Conservation (phyloP, 352 stramenopile species). For the Thraustochytrium striatum region DNA sequence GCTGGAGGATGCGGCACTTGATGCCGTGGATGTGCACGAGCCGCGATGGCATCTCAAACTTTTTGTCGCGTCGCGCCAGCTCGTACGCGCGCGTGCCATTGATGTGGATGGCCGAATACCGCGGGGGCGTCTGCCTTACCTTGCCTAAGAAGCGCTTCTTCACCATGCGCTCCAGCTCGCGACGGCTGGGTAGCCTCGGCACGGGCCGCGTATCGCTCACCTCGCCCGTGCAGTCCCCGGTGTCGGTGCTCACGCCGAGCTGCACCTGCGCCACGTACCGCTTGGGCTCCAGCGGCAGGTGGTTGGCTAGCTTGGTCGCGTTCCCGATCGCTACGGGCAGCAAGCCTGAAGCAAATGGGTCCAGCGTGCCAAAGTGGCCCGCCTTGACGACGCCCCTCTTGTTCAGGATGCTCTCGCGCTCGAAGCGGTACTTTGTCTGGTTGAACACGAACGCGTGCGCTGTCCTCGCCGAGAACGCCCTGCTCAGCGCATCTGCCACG, state of each 20-base stretch:
- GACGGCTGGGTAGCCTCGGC: not conserved
- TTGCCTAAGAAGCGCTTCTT: constrained; percentile 15
- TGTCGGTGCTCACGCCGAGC: constrained; percentile 19
- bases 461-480: not conserved
- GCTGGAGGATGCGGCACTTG: not conserved
- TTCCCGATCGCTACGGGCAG: not conserved
- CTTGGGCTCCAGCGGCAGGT: constrained; percentile 2
- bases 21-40: not conserved
- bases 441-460: not conserved
- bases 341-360: constrained; percentile 28
- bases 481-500: not conserved
- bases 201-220: not conserved
- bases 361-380: constrained; percentile 30
- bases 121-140: not conserved
- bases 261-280: not conserved
- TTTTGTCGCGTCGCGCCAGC: not conserved
- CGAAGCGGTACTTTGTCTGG: not conserved
- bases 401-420: not conserved
- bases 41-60: constrained; percentile 2
- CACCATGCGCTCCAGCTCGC: not conserved
- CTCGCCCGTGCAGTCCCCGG: not conserved
- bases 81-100: not conserved
- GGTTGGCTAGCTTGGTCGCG: not conserved
- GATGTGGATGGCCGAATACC: constrained; percentile 21
- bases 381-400: not conserved